Conservation (phyloP, 805 yeast genomes). For the Kodamaea leandrae region DNA sequence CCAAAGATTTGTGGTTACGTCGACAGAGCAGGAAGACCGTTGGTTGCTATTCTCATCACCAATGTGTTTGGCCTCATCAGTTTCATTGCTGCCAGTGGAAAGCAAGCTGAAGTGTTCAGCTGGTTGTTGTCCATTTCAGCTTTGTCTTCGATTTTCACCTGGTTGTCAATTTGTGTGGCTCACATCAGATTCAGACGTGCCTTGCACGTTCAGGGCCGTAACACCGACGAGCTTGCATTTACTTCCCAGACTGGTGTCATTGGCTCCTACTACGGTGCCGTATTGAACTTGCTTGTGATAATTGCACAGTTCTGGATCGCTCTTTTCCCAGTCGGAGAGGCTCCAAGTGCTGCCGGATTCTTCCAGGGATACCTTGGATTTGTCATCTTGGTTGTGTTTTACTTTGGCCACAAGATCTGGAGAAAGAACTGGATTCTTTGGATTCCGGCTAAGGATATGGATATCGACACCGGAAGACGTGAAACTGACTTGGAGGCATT, state of each 20-base stretch:
- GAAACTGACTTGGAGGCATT: conserved; percentile 27
- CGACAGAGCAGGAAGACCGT: conserved; percentile 67
- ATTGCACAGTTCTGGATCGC: conserved; percentile 30
- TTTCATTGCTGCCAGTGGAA: conserved; percentile 48
- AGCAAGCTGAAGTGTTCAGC: conserved; percentile 21
- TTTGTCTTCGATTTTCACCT: conserved; percentile 26
- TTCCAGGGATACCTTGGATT: conserved; percentile 26
- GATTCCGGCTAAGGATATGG: conserved; percentile 22
- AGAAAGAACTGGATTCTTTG: conserved; percentile 25
- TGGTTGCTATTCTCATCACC: conserved; percentile 52
- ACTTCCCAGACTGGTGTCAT: conserved; percentile 23
- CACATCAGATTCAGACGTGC: conserved; percentile 29
- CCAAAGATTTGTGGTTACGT: conserved; percentile 59
- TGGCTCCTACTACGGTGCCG: conserved; percentile 24
- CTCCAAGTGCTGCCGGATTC: conserved; percentile 22
- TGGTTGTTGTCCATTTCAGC: conserved; percentile 29
- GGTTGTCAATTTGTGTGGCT: conserved; percentile 26
- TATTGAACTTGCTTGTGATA: conserved; percentile 21
- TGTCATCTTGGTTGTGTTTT: conserved; percentile 23
- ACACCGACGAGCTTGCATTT: conserved; percentile 23
- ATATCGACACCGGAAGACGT: conserved; percentile 27
- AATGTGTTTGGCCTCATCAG: conserved; percentile 58
- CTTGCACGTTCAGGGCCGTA: conserved; percentile 21
- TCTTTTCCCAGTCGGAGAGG: conserved; percentile 24
- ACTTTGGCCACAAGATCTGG: conserved; percentile 28